Evolutionary conservation across 169 alveolate genomes (phyloP).

Genomic region (Cryptosporidium viatorum): DNA sequence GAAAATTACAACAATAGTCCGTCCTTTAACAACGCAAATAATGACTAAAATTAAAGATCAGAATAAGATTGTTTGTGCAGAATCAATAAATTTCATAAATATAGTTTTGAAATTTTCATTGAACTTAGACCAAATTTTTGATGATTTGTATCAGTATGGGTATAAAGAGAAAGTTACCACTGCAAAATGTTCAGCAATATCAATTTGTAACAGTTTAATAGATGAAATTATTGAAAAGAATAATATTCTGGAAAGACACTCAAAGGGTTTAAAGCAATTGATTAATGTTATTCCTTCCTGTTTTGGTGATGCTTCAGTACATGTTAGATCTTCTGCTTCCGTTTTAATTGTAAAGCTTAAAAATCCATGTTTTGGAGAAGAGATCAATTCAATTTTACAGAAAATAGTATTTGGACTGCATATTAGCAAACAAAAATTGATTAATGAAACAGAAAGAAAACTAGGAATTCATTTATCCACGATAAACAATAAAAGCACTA

Average conservation of each 20-base stretch:
- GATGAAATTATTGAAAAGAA: constrained; percentile 21
- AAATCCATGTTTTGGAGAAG: constrained; percentile 33
- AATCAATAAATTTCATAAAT: constrained; percentile 27
- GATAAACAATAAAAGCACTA: not conserved
- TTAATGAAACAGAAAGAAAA: constrained; percentile 41
- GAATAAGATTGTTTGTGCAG: constrained; percentile 50
- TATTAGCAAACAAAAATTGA: constrained; percentile 20
- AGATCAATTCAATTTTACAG: not conserved
- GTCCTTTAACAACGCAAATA: constrained; percentile 53
- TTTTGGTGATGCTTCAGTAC: constrained; percentile 57
- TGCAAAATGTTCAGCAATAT: constrained; percentile 71
- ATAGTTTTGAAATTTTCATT: constrained; percentile 7
- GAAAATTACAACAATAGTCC: constrained; percentile 17
- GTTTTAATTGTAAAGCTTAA: constrained; percentile 34
- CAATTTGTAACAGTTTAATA: constrained; percentile 44
- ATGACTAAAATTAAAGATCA: constrained; percentile 54
- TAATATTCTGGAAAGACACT: constrained; percentile 29
- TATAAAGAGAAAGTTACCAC: constrained; percentile 40
- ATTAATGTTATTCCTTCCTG: constrained; percentile 44
- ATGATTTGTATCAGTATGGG: constrained; percentile 35
- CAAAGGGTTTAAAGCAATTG: constrained; percentile 45
- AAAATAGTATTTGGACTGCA: constrained; percentile 20
- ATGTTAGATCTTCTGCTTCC: constrained; percentile 58
- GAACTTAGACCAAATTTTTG: constrained; percentile 53
- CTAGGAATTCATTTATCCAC: constrained; percentile 8